Conservation (phyloP, 129 eudicot genomes). For the Escallonia rubra region DNA sequence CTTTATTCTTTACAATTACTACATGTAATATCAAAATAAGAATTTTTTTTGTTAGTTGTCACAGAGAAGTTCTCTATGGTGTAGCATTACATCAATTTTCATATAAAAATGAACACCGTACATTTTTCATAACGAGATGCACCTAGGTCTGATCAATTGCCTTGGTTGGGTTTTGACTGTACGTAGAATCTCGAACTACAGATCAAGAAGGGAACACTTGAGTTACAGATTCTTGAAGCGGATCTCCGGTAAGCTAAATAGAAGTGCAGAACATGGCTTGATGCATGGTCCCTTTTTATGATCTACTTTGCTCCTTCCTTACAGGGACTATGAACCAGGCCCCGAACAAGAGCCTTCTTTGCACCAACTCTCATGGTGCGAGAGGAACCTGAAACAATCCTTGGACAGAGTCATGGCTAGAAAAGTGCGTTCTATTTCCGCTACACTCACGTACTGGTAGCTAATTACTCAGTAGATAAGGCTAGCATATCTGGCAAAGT, state of each 20-base stretch:
- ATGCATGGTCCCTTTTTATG: not conserved
- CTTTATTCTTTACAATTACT: too few relatives aligned
- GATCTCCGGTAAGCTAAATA: conserved; percentile 12
- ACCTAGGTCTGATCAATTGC: not conserved
- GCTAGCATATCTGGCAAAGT: not conserved
- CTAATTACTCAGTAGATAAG: not conserved
- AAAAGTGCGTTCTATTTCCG: conserved; percentile 16
- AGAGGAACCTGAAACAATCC: conserved; percentile 25
- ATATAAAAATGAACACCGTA: too few relatives aligned
- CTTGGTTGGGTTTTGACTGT: not conserved
- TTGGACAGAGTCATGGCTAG: conserved; percentile 13
- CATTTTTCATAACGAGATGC: too few relatives aligned
- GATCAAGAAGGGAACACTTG: conserved; percentile 9
- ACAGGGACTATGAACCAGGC: conserved; percentile 27
- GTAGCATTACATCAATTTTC: too few relatives aligned
- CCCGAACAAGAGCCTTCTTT: conserved; percentile 17
- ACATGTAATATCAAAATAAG: too few relatives aligned
- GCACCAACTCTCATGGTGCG: conserved; percentile 23
- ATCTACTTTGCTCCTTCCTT: not conserved
- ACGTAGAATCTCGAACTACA: conserved; percentile 23
- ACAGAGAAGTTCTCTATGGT: too few relatives aligned
- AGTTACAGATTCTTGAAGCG: conserved; percentile 17
- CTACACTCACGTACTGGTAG: too few relatives aligned
- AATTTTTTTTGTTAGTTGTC: too few relatives aligned
- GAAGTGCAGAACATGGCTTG: not conserved